Evolutionary conservation across 1,139 yeast genomes (phyloP), one percentile per base, ranked within the genome.

Genomic region (Hansenula lynferdii): DNA sequence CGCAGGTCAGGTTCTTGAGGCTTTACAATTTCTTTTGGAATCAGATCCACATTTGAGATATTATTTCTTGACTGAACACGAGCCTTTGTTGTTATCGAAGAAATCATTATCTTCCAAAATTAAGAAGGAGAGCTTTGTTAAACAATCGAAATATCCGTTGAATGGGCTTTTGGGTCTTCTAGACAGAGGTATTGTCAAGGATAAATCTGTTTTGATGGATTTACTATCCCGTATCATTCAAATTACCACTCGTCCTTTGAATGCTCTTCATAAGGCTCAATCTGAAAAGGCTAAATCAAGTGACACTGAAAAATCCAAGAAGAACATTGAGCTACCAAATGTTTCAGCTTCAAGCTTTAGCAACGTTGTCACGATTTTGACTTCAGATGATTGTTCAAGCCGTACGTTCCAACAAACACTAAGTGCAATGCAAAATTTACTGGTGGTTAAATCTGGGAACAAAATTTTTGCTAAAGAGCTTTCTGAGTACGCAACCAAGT

Each of bases 361-460:
- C 39, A 74, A 75, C 43, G 68, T 87, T 36, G 81, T 85, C 16
- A 73, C 79, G 27, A 77, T 87, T 31, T 67, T 90, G 39, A 77
- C 84, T n/a, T 78, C 94, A 1, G 86, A 85, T 54, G 95, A 89
- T 42, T 87, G 97, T 57, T 80, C 90, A 21, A 83, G 87, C 48
- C 75, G 83, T 31, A 89, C 95, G 0, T 89, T 89, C 62, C 87
- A 89, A 52, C 85, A 90, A 56, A 81, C 94, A 0, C 70, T 90
- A 37, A 77, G 86, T 44, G 79, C 90, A 2, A 85, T 90, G 82
- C 94, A 85, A 51, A 82, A 85, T 54, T 60, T 90, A 40, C 76
- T 87, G 0, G 67, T 71, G 16, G 64, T 87, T 28, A 70, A 75
- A 3, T 75, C 77, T 41, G 82, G 87, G 4, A 80, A 77, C 48